These are phyloP conservation scores for Trypethelium eluteriae DNA, from an alignment of 495 filamentous ascomycete genomes.

Conservation along the genomic window DNA sequence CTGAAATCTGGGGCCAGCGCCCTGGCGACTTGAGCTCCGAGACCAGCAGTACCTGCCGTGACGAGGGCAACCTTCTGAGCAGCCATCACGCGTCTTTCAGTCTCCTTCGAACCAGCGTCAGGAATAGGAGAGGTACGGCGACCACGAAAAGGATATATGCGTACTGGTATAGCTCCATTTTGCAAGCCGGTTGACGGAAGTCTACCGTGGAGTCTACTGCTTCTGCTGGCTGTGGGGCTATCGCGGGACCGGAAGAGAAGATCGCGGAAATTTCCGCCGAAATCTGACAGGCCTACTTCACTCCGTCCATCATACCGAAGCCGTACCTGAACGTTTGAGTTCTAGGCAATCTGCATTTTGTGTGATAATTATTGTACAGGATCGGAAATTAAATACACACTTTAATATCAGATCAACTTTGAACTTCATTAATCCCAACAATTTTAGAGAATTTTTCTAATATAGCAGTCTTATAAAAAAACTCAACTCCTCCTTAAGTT, in stretches of 20 bases:
- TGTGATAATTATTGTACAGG: too few relatives aligned
- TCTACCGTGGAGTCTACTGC: not conserved
- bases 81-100: slow-evolving; percentile 23
- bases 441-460: too few relatives aligned
- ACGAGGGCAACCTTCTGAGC: slow-evolving; percentile 46
- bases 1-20: slow-evolving; percentile 43
- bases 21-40: slow-evolving; percentile 48
- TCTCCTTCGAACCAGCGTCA: not conserved
- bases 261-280: not conserved
- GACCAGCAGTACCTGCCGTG: slow-evolving; percentile 49
- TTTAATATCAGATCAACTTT: too few relatives aligned
- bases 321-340: too few relatives aligned
- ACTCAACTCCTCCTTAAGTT: too few relatives aligned
- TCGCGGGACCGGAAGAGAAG: not conserved
- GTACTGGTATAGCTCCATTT: slow-evolving; percentile 2
- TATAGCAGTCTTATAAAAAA: too few relatives aligned
- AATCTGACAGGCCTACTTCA: not conserved
- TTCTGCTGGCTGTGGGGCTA: not conserved
- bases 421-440: too few relatives aligned
- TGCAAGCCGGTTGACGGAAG: not conserved
- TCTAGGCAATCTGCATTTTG: too few relatives aligned
- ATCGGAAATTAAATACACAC: too few relatives aligned
- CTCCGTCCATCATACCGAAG: too few relatives aligned
- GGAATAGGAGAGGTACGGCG: not conserved
- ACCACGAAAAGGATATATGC: not conserved